Base-by-base conservation (phyloP, 1,139 yeast species). In the Yamadazyma kanchanaburiensis region DNA sequence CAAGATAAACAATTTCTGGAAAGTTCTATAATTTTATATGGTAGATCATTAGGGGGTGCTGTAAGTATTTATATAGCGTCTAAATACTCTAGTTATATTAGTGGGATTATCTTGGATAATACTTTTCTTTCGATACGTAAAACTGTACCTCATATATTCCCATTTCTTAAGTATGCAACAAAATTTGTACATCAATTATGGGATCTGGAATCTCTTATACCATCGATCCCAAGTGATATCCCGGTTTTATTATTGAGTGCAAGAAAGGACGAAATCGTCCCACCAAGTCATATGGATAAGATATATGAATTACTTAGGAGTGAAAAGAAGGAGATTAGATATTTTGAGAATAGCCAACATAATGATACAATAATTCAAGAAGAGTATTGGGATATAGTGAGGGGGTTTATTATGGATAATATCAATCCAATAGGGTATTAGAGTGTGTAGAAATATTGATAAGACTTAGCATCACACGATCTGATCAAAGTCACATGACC, bases 21-120 rank as follows among this genome's bases (percentile, higher is more conserved):
- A 31, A 70, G 83, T 2, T 63, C 79, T 6, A 45, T 89, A 4
- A 60, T 87, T 1, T 65, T 88, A 12, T 89, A 88, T 51, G 98
- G 98, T 2, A 70, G 96, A 34, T 85, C 95, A 4, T 64, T 91
- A 15, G 98, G 98, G 15, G 97, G 98, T 1, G 98, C 98, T 0
- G 95, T 87, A 15, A 88, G 95, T 6, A 74, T 88, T 13, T 84
- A 88, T 54, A 74, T 87, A 31, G 89, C 94, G 0, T 70, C 88
- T 2, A 60, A 64, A 29, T 65, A 69, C 55, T 59, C 75, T 2
- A 45, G 58, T 0, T 41, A 65, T 13, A 60, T 86, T 12, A 65
- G 67, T 35, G 96, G 82, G 1, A 46, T 89, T 9, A 70, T 89
- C 2, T 56, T 91, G 28, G 98, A 91, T 47, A 91, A 91, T 53